Evolutionary conservation across 768 basidiomycete genomes (phyloP), one percentile per base, ranked within the genome.

Genomic region (Steccherinum ochraceum): DNA sequence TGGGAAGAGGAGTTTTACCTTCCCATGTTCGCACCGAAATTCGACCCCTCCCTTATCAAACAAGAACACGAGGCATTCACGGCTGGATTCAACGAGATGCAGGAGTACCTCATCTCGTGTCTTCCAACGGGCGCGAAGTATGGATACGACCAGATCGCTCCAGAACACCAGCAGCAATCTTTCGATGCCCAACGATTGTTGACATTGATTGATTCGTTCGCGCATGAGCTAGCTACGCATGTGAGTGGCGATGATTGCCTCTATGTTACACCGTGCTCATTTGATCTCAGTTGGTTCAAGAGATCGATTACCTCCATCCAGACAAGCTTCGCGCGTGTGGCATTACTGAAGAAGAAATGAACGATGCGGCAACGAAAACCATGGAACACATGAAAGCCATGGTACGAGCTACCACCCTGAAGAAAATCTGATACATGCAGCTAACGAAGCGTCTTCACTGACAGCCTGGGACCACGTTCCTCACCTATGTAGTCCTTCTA

Each of bases 381-480:
- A 21, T 5, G 3, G 40, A 49, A 24, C 16, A 27, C 13, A 50
- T 50, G 18, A 42, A 10, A 20, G 16, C 4, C 23, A 18, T 50
- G 30, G 48, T 49, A 40, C 4, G 39, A 5, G 23, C 20, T 20
- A 11, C 23, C 13, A 23, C 12, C 20, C 12, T 21, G 12, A 44
- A 13, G 10, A 21, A 13, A 11, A 10, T 11, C 20, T 13, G 12
- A 48, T 27, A 16, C 39, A 18, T 24, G 27, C 20, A 16, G 19
- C 30, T 35, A 16, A 35, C 16, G 30, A 7, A 16, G 7, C 16
- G 30, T 7, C 30, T 7, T 7, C 30, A 7, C 7, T 35, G 30
- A 13, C 48, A 50, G 51, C 51, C 51, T 10, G 24, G 48, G 27
- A 56, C 48, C 1, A 56, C 48, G 21, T 52, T 53, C 49, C 27